These are phyloP conservation scores for Plenodomus tracheiphilus DNA, from an alignment of 2,329 filamentous ascomycete genomes.

Conservation along the genomic window DNA sequence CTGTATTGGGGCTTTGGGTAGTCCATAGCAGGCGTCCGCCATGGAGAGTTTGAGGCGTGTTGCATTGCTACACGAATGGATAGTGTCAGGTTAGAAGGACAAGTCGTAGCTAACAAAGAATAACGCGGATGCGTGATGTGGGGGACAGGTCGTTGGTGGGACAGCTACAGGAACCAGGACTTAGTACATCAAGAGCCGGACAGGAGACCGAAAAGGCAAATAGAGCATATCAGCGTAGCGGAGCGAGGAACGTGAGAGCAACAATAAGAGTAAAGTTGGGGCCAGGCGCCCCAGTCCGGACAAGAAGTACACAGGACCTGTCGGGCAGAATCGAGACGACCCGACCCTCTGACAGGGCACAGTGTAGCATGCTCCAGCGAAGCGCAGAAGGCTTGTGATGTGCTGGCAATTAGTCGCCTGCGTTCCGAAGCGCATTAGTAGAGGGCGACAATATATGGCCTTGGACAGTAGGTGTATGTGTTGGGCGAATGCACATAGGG, in stretches of 20 bases:
- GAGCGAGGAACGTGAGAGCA: conserved; percentile 28
- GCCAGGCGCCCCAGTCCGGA: conserved; percentile 32
- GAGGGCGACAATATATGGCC: conserved; percentile 42
- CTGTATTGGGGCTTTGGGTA: conserved; percentile 40
- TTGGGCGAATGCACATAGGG: conserved; percentile 46
- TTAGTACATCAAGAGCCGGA: conserved; percentile 18
- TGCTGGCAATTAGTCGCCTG: conserved; percentile 45
- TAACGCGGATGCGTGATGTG: conserved; percentile 17
- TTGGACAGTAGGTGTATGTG: conserved; percentile 32
- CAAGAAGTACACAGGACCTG: conserved; percentile 39
- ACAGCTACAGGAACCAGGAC: conserved; percentile 12
- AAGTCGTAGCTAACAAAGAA: conserved; percentile 27
- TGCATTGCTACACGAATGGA: conserved; percentile 36
- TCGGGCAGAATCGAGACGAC: conserved; percentile 20
- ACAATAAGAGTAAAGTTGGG: conserved; percentile 29
- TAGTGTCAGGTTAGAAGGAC: conserved; percentile 25
- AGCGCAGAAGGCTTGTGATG: conserved; percentile 42
- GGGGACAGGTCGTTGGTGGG: conserved; percentile 17
- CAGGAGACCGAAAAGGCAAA: conserved; percentile 35
- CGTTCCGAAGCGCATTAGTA: conserved; percentile 44
- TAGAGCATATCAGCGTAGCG: conserved; percentile 29
- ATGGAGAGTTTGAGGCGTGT: conserved; percentile 39
- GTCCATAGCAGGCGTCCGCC: conserved; percentile 37
- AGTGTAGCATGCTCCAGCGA: conserved; percentile 33
- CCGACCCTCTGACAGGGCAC: conserved; percentile 27